phyloP scores from a whole-genome alignment of 2,329 filamentous ascomycete species.

The Fusarium drepaniforme region DNA sequence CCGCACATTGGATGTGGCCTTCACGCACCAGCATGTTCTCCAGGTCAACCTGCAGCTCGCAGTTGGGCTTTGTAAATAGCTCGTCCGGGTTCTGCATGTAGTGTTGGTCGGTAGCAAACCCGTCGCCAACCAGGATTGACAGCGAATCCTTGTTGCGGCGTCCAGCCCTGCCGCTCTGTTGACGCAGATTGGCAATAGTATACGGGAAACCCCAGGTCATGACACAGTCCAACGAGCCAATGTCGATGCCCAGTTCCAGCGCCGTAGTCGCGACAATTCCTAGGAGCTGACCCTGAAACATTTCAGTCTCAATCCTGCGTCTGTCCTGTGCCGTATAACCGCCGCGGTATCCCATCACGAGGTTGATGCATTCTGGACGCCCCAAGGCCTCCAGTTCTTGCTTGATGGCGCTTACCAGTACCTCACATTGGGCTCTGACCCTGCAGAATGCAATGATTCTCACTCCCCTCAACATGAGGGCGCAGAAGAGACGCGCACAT shows the following conservation, averaged over 20 bases:
- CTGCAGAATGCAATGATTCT: slow-evolving; percentile 94
- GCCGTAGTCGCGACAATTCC: slow-evolving; percentile 96
- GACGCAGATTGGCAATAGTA: slow-evolving; percentile 92
- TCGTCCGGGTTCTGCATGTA: slow-evolving; percentile 98
- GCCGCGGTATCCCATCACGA: slow-evolving; percentile 96
- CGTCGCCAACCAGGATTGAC: slow-evolving; percentile 89
- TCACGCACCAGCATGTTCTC: slow-evolving; percentile 91
- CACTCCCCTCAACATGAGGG: slow-evolving; percentile 88
- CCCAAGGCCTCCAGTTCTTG: slow-evolving; percentile 81
- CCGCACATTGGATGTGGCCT: slow-evolving; percentile 95
- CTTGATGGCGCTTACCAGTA: slow-evolving; percentile 83
- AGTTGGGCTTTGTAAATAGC: slow-evolving; percentile 92
- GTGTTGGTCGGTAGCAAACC: slow-evolving; percentile 91
- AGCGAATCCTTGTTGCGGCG: slow-evolving; percentile 93
- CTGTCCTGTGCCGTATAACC: slow-evolving; percentile 95
- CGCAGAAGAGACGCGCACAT: slow-evolving; percentile 90
- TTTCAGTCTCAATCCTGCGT: slow-evolving; percentile 89
- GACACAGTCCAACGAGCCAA: slow-evolving; percentile 93
- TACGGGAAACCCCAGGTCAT: slow-evolving; percentile 96
- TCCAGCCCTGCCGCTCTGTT: slow-evolving; percentile 94
- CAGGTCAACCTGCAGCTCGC: slow-evolving; percentile 90
- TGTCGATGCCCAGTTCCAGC: slow-evolving; percentile 93
- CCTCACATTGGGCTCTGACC: slow-evolving; percentile 89
- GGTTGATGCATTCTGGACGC: slow-evolving; percentile 77
- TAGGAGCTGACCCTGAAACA: slow-evolving; percentile 95